Conservation (phyloP, 768 basidiomycete genomes). For the Termitomyces sp. region DNA sequence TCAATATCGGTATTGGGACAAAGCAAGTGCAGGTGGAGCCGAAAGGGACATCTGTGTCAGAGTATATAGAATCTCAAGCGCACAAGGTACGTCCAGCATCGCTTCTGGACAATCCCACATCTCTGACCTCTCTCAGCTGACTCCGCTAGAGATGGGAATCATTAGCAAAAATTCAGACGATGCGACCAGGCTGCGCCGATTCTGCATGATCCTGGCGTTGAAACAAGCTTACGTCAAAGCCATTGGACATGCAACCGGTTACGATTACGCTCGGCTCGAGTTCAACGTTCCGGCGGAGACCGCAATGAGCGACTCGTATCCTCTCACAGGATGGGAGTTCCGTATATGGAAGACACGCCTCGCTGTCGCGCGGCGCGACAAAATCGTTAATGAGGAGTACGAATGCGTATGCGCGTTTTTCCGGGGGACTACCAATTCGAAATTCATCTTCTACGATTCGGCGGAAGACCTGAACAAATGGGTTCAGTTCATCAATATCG, state of each 20-base stretch:
- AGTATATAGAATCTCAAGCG: slow-evolving; percentile 67
- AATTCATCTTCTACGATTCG: slow-evolving; percentile 69
- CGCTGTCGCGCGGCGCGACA: slow-evolving; percentile 55
- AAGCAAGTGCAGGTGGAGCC: slow-evolving; percentile 64
- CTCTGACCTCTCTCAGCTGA: slow-evolving; percentile 16
- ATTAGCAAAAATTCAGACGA: slow-evolving; percentile 49
- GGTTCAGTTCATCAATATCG: slow-evolving; percentile 82
- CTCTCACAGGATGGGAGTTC: slow-evolving; percentile 82
- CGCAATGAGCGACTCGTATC: slow-evolving; percentile 63
- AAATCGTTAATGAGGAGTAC: slow-evolving; percentile 61
- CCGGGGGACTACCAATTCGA: slow-evolving; percentile 57
- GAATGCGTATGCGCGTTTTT: slow-evolving; percentile 79
- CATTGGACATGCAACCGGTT: slow-evolving; percentile 74
- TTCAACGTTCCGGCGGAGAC: slow-evolving; percentile 64
- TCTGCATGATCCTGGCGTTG: slow-evolving; percentile 74
- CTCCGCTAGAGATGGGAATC: slow-evolving; percentile 45
- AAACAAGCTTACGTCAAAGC: slow-evolving; percentile 83
- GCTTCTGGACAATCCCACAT: not conserved
- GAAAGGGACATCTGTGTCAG: slow-evolving; percentile 47
- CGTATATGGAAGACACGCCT: slow-evolving; percentile 72
- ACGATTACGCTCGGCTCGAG: slow-evolving; percentile 78
- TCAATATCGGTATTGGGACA: slow-evolving; percentile 80
- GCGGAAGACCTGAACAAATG: slow-evolving; percentile 66
- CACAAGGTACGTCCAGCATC: slow-evolving; percentile 54
- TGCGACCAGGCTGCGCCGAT: slow-evolving; percentile 63